phyloP scores from a whole-genome alignment of 2,329 filamentous ascomycete species.

The Pseudocercospora eumusae region DNA sequence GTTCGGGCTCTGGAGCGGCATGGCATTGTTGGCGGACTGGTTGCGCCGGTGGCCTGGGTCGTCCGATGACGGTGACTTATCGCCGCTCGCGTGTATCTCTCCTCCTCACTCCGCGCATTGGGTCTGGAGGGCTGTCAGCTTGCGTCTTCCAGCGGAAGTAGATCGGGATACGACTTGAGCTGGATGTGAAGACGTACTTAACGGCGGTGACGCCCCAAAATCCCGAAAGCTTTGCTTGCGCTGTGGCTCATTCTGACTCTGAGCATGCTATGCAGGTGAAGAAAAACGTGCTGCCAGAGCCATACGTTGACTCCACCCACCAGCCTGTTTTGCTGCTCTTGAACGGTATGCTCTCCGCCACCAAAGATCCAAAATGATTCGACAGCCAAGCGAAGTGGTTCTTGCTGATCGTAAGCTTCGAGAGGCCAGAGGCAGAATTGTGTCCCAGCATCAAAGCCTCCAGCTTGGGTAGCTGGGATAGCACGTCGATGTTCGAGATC shows the following conservation, averaged over 20 bases:
- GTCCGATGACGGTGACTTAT: slow-evolving; percentile 51
- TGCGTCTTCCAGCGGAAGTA: too few relatives aligned
- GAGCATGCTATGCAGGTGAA: slow-evolving; percentile 88
- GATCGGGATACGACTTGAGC: background rate
- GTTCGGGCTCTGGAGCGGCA: slow-evolving; percentile 64
- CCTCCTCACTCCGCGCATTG: slow-evolving; percentile 3
- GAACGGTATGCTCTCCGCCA: background rate
- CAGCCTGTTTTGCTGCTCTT: slow-evolving; percentile 43
- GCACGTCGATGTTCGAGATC: slow-evolving; percentile 83
- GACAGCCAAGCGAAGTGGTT: too few relatives aligned
- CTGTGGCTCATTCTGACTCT: slow-evolving; percentile 54
- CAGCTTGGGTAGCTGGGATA: slow-evolving; percentile 79
- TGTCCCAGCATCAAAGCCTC: slow-evolving; percentile 90
- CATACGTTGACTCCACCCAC: slow-evolving; percentile 91
- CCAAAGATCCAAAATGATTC: too few relatives aligned
- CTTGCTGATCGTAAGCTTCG: too few relatives aligned
- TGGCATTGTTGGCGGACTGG: slow-evolving; percentile 56
- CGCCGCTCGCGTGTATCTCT: slow-evolving; percentile 15
- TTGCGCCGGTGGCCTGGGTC: slow-evolving; percentile 50
- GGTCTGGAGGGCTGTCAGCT: background rate
- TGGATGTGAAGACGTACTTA: background rate
- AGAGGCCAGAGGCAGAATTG: slow-evolving; percentile 70
- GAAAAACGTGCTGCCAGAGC: slow-evolving; percentile 90
- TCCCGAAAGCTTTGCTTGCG: too few relatives aligned
- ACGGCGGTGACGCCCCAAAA: too few relatives aligned